Base-by-base conservation (phyloP, 208 protist species). In the Angomonas desouzai region DNA sequence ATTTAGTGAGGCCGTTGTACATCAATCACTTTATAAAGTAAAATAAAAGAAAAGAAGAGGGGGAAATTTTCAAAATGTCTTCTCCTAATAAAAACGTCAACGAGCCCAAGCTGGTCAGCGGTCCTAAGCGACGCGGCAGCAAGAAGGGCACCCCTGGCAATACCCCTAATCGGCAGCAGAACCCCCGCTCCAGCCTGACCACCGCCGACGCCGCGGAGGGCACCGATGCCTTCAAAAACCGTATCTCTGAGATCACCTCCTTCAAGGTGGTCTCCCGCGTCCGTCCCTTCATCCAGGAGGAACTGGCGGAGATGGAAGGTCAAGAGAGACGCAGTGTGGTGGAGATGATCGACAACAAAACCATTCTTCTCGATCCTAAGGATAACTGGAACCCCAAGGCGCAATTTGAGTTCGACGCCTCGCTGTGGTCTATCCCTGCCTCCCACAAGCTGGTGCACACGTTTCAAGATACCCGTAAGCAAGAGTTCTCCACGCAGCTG, bases 351-450 rank as follows among this genome's bases (percentile, higher is more conserved):
- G 82, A 67, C 48, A 89, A 90, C 65, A 92, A 83, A 62, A 96
- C 90, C 7, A 87, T 94, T 43, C 76, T 93, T 60, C 79, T 96
- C 27, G 87, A 96, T 60, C 90, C 90, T 6, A 87, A 83, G 59
- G 84, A 92, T 27, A 77, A 78, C 58, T 96, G 87, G 86, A 32
- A 64, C 0, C 90, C 90, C n/a, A 93, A 92, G 70, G 79, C 85
- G 56, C 85, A 96, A 70, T 96, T 91, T 66, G 87, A 92, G 66
- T 96, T 96, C 60, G 90, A 96, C 62, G 79, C 71, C 34, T 92
- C 85, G 22, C 79, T 96, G 25, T 96, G 90, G 90, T 96, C 90
- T 7, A 96, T 96, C 40, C 90, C 90, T 13, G 78, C 81, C 10
- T 80, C 74, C 53, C 87, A 96, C 72, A 79, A 78, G 11, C 75